These are phyloP conservation scores for Olyra latifolia DNA, from an alignment of 176 grass and related monocot species.

Conservation along the genomic window DNA sequence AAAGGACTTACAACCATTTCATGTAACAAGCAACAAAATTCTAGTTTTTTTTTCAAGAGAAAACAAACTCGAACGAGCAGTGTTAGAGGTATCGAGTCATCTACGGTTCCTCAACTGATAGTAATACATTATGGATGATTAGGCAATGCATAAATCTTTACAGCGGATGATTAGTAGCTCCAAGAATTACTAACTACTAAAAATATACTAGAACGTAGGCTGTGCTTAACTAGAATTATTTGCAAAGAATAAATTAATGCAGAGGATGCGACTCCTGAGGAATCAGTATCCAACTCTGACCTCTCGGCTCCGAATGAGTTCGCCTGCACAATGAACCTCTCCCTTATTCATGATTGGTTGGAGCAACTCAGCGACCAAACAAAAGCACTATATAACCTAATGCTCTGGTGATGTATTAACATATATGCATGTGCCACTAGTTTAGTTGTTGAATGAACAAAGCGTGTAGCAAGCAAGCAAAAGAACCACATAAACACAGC, in stretches of 20 bases:
- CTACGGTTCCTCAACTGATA: no score
- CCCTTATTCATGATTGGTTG: background rate
- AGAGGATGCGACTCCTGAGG: background rate
- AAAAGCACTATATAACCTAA: background rate
- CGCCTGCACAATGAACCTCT: background rate
- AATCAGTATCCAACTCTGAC: background rate
- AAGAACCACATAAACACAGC: constrained; percentile 29
- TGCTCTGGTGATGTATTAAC: background rate
- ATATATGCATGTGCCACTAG: constrained; percentile 4
- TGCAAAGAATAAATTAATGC: background rate
- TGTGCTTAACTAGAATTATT: background rate
- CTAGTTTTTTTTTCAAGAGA: background rate
- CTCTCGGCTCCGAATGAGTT: background rate
- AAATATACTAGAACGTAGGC: background rate
- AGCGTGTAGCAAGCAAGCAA: background rate
- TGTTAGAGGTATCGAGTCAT: background rate
- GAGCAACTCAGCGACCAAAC: constrained; percentile 13
- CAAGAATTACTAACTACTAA: background rate
- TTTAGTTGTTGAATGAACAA: background rate
- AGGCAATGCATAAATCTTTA: no score
- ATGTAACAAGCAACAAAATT: background rate
- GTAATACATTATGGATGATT: no score
- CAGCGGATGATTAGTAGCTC: background rate
- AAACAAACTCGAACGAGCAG: background rate
- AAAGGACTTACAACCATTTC: background rate